phyloP scores from a whole-genome alignment of 306 rosid species.

The Mimosa bimucronata region DNA sequence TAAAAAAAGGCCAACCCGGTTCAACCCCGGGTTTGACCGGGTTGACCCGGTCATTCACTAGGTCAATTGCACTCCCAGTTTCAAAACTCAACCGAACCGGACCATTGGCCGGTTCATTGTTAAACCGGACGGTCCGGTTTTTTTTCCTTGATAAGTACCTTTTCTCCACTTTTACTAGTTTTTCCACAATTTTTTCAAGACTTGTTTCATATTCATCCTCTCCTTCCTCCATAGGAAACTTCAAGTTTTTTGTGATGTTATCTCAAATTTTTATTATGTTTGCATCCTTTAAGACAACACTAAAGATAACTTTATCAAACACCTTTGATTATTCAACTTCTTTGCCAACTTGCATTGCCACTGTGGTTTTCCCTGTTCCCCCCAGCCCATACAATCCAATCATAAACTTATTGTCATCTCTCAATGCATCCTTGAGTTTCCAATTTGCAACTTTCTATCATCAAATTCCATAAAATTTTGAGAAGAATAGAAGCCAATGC shows the following conservation, averaged over 20 bases:
- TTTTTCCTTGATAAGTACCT: conserved; percentile 28
- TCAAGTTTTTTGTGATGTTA: conserved; percentile 25
- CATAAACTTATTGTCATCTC: not conserved
- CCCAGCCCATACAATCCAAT: not conserved
- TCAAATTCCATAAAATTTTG: not conserved
- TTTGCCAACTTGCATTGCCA: conserved; percentile 11
- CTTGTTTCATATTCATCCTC: not conserved
- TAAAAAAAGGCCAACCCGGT: no score
- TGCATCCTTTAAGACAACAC: not conserved
- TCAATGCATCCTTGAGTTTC: not conserved
- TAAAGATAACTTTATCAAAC: conserved; percentile 5
- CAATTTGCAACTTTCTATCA: not conserved
- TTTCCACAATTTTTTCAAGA: not conserved
- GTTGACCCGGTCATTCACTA: no score
- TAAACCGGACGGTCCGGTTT: no score
- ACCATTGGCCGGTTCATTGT: no score
- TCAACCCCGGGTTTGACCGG: no score
- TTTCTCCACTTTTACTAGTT: conserved; percentile 8
- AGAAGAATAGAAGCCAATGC: not conserved
- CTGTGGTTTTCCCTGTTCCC: not conserved
- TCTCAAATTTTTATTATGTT: conserved; percentile 19
- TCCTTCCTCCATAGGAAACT: not conserved
- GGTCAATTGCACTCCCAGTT: no score
- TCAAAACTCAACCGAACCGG: no score
- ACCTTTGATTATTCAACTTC: not conserved